These are phyloP conservation scores for Madurella fahalii DNA, from an alignment of 2,329 filamentous ascomycete species.

Conservation along the genomic window DNA sequence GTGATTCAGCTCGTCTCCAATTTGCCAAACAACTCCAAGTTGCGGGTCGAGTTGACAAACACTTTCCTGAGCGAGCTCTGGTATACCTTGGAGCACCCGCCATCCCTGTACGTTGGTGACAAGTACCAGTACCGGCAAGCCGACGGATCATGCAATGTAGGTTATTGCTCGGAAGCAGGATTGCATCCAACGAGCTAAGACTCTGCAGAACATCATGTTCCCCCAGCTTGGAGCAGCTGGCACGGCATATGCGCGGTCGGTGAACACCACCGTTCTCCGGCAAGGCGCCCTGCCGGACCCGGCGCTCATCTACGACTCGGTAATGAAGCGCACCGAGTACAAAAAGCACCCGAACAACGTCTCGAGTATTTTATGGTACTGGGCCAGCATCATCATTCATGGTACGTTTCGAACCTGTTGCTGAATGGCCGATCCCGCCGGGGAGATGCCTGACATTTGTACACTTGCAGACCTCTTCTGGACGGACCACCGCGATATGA, in stretches of 20 bases:
- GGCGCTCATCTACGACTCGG: slow-evolving; percentile 55
- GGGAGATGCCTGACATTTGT: neutral
- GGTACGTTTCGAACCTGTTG: slow-evolving; percentile 36
- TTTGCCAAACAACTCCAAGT: slow-evolving; percentile 58
- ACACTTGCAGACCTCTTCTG: slow-evolving; percentile 59
- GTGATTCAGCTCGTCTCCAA: slow-evolving; percentile 66
- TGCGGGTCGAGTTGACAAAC: slow-evolving; percentile 61
- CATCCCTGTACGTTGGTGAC: slow-evolving; percentile 59
- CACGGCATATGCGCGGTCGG: slow-evolving; percentile 62
- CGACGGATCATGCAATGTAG: slow-evolving; percentile 65
- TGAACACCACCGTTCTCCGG: slow-evolving; percentile 54
- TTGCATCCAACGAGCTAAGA: neutral
- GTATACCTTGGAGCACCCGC: slow-evolving; percentile 68
- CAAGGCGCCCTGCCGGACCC: slow-evolving; percentile 66
- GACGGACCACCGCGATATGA: slow-evolving; percentile 59
- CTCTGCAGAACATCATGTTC: slow-evolving; percentile 54
- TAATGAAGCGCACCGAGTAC: slow-evolving; percentile 54
- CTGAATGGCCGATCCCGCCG: neutral
- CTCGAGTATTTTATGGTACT: slow-evolving; percentile 68
- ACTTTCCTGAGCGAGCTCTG: slow-evolving; percentile 66
- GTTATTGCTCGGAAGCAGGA: slow-evolving; percentile 14
- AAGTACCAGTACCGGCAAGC: slow-evolving; percentile 62
- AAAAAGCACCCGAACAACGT: slow-evolving; percentile 65
- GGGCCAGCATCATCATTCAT: slow-evolving; percentile 70
- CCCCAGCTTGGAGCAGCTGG: slow-evolving; percentile 65